Percentiles rank a stretch among this genome's conserved stretches.
Conservation (phyloP, 2,329 filamentous ascomycete species). For the Phymatotrichopsis omnivora region DNA sequence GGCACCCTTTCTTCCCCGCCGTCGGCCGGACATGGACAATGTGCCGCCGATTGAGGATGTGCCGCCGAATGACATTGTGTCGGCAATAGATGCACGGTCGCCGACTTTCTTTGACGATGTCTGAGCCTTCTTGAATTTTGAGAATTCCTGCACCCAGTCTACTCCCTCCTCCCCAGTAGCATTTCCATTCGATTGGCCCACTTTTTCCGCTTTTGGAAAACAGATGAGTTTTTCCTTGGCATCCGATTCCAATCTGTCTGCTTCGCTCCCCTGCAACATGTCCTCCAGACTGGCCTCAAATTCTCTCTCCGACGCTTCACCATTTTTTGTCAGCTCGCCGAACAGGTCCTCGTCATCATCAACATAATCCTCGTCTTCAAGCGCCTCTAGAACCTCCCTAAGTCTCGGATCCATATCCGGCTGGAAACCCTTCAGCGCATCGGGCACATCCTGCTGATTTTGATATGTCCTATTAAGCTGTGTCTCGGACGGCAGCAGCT, state of each 20-base stretch:
- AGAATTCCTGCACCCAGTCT: constrained; percentile 86
- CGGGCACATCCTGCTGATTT: constrained; percentile 84
- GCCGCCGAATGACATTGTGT: constrained; percentile 44
- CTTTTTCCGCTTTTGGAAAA: constrained; percentile 46
- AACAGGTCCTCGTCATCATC: constrained; percentile 76
- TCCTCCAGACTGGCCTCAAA: constrained; percentile 54
- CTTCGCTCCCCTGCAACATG: constrained; percentile 50
- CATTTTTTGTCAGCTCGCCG: constrained; percentile 56
- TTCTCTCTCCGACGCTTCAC: constrained; percentile 67
- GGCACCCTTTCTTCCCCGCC: constrained; percentile 86
- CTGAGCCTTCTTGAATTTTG: constrained; percentile 82
- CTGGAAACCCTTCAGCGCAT: constrained; percentile 85
- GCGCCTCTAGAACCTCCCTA: constrained; percentile 79
- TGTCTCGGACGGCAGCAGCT: constrained; percentile 70
- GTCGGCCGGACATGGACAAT: constrained; percentile 15
- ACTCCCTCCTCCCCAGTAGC: constrained; percentile 42
- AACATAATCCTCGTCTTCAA: constrained; percentile 93
- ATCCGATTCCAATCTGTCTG: constrained; percentile 91
- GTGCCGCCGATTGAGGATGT: constrained; percentile 57
- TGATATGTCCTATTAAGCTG: constrained; percentile 71
- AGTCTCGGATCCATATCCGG: constrained; percentile 95
- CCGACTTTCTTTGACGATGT: constrained; percentile 34
- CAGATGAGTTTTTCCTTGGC: constrained; percentile 66
- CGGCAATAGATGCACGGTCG: constrained; percentile 27
- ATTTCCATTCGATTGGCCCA: constrained; percentile 15